phyloP scores from a whole-genome alignment of 352 stramenopile species.

The Phytophthora pseudosyringae region DNA sequence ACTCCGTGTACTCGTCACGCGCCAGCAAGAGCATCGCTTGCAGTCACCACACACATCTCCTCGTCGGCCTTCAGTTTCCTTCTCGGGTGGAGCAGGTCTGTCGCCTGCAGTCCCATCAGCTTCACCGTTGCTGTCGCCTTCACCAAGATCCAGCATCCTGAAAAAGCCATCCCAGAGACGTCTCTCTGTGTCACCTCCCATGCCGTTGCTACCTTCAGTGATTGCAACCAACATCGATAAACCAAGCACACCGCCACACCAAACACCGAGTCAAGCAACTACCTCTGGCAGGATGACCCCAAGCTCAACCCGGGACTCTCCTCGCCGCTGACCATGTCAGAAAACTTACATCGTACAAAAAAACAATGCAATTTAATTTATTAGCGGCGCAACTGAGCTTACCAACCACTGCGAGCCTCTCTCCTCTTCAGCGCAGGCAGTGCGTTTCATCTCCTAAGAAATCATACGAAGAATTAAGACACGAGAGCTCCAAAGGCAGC shows the following conservation, averaged over 20 bases:
- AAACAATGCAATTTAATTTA: conserved; percentile 42
- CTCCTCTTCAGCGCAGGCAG: conserved; percentile 15
- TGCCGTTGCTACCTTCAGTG: neutral
- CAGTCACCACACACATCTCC: conserved; percentile 21
- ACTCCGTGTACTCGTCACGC: conserved; percentile 53
- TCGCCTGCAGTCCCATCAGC: conserved; percentile 2
- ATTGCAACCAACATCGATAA: conserved; percentile 6
- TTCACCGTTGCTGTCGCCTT: conserved; percentile 18
- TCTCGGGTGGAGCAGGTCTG: conserved; percentile 10
- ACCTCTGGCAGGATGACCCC: neutral
- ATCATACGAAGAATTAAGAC: conserved; percentile 24
- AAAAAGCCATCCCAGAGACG: conserved; percentile 20
- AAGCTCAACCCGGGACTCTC: too few relatives aligned
- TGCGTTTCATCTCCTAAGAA: conserved; percentile 22
- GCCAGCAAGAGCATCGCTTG: conserved; percentile 45
- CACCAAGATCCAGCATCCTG: conserved; percentile 32
- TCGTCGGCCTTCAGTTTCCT: conserved; percentile 40
- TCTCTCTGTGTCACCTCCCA: neutral
- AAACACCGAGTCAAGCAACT: neutral
- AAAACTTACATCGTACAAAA: conserved; percentile 1
- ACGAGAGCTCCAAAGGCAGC: conserved; percentile 14
- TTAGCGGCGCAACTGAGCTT: conserved; percentile 36
- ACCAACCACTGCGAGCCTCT: conserved; percentile 15
- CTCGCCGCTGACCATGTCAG: too few relatives aligned
- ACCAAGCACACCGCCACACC: conserved; percentile 2